A percentile compares a stretch with the other conserved stretches of the same genome.
phyloP scores from a whole-genome alignment of 257 asterid genomes.

The Jasminum sambac region DNA sequence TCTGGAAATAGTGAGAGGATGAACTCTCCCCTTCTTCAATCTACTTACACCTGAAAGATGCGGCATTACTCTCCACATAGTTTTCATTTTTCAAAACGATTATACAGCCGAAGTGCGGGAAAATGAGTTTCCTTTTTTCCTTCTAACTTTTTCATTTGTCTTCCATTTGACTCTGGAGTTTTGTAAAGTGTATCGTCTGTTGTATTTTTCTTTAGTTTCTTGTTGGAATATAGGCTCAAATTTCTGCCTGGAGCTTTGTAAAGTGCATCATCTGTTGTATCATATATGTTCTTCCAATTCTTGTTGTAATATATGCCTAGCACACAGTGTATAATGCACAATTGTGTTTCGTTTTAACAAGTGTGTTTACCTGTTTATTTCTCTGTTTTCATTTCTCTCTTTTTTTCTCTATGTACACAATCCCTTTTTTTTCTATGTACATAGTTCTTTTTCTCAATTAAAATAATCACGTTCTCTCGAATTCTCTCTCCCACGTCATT shows the following conservation, averaged over 20 bases:
- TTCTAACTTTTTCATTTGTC: background rate
- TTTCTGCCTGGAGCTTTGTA: too few species aligned
- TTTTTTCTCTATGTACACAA: too few species aligned
- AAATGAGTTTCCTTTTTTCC: background rate
- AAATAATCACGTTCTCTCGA: too few species aligned
- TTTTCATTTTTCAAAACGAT: background rate
- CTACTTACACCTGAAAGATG: constrained; percentile 20
- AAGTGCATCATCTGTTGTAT: too few species aligned
- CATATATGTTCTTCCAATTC: too few species aligned
- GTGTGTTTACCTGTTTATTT: background rate
- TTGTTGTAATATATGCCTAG: too few species aligned
- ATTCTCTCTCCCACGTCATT: too few species aligned
- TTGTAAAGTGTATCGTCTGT: background rate
- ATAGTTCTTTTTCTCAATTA: too few species aligned
- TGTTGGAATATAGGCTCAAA: too few species aligned
- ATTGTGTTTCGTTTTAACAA: background rate
- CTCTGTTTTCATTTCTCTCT: background rate
- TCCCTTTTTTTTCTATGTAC: too few species aligned
- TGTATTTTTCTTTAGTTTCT: background rate
- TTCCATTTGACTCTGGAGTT: background rate
- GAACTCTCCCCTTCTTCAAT: constrained; percentile 60
- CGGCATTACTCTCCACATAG: background rate
- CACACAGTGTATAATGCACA: too few species aligned
- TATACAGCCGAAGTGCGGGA: background rate
- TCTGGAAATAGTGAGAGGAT: constrained; percentile 42